A percentile compares a stretch with the other conserved stretches of the same genome.
phyloP scores from a whole-genome alignment of 1,284 basidiomycete genomes.

The Ustilago trichophora region DNA sequence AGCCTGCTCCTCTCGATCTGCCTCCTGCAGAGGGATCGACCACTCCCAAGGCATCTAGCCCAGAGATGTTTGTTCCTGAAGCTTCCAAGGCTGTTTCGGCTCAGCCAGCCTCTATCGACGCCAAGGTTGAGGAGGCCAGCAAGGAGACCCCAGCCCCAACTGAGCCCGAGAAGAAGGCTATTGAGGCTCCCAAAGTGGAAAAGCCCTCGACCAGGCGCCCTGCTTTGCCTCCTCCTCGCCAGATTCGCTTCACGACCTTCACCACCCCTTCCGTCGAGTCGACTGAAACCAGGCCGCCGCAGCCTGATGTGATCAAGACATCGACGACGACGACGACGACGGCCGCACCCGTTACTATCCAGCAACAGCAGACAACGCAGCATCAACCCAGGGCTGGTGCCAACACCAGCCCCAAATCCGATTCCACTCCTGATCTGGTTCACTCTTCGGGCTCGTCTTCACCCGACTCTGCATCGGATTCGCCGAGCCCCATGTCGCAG shows the following conservation, averaged over 20 bases:
- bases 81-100: not conserved
- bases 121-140: constrained; percentile 1
- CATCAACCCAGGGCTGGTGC: constrained; percentile 15
- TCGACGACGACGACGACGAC: not conserved
- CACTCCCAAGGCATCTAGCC: constrained; percentile 21
- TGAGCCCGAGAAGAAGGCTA: constrained; percentile 1
- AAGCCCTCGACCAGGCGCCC: constrained; percentile 27
- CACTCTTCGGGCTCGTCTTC: constrained; percentile 31
- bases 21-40: constrained; percentile 30
- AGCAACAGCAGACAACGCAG: constrained; percentile 35
- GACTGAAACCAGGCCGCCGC: constrained; percentile 11
- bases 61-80: constrained; percentile 6
- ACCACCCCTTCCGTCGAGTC: constrained; percentile 28
- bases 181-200: constrained; percentile 12
- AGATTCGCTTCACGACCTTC: constrained; percentile 45
- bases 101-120: not conserved
- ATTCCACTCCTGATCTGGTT: constrained; percentile 29
- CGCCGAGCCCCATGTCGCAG: constrained; percentile 32
- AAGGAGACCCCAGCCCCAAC: not conserved
- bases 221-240: constrained; percentile 41
- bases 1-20: constrained; percentile 37
- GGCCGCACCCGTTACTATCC: not conserved
- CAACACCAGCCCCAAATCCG: constrained; percentile 9
- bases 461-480: constrained; percentile 29
- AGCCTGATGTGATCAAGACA: constrained; percentile 12